Conservation (phyloP, 306 rosid species). For the Elaeagnus macrophylla region DNA sequence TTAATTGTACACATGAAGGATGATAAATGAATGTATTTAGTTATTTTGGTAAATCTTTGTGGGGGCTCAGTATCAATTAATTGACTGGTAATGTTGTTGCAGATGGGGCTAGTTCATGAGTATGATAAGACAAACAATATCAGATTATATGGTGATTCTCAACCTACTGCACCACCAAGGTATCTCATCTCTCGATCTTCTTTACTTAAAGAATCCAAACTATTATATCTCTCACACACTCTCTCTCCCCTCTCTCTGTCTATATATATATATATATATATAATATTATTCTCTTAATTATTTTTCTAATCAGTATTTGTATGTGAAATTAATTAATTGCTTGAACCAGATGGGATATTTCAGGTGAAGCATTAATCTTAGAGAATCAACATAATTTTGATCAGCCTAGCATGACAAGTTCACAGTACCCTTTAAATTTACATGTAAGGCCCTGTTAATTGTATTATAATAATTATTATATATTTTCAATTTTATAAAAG, state of each 20-base stretch:
- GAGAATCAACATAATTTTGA: slow-evolving; percentile 38
- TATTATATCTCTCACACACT: neutral
- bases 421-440: slow-evolving; percentile 58
- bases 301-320: neutral
- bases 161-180: slow-evolving; percentile 52
- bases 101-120: slow-evolving; percentile 77
- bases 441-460: slow-evolving; percentile 13
- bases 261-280: too few species aligned
- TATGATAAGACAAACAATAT: slow-evolving; percentile 53
- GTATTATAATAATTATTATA: too few species aligned
- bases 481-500: too few species aligned
- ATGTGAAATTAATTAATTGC: slow-evolving; percentile 12
- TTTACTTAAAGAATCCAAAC: too few species aligned
- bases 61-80: too few species aligned
- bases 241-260: neutral
- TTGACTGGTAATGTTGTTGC: neutral
- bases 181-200: slow-evolving; percentile 5
- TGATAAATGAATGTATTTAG: too few species aligned
- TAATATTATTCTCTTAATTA: neutral
- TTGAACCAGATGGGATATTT: slow-evolving; percentile 57
- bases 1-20: too few species aligned
- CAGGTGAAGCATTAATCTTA: slow-evolving; percentile 37
- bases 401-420: slow-evolving; percentile 60
- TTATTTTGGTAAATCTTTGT: too few species aligned
- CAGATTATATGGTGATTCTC: slow-evolving; percentile 65